Evolutionary conservation across 2,329 filamentous ascomycete species (phyloP), one percentile per base, ranked within the genome.

Genomic region (Neurospora sp.): DNA sequence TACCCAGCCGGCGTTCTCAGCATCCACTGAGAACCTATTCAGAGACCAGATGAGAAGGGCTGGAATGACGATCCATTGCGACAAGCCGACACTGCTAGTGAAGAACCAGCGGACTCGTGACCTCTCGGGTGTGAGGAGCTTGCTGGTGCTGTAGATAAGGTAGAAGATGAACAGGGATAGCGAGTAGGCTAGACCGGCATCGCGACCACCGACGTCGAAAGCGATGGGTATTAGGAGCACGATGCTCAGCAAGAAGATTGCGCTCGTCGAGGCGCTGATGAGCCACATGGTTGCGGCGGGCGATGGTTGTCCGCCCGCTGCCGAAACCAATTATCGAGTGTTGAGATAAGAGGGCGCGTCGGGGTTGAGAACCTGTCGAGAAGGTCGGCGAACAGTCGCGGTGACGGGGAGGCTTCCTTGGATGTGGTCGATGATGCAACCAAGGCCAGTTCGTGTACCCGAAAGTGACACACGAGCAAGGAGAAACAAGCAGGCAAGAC

Each of bases 131-230:
- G 94, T 97, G 15, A 89, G 85, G 71, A 97, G 86, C 77, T 91
- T 92, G 74, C 96, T 84, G 73, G 88, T 83, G 70, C 93, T 97
- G 82, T 96, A 93, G 79, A 92, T 81, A 79, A 97, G 91, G 83
- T 98, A 98, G 85, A 96, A 98, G 76, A 87, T 85, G 75, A 95
- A 94, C 69, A 98, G 88, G 66, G 92, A 89, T 69, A 98, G 87
- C 78, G 93, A 97, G 83, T 96, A 98, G 73, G 93, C 95, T 77
- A 99, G 86, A 71, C 96, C 96, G 78, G 93, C 97, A 76, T 96
- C 94, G 77, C 93, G 90, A 72, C 96, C 96, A 79, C 96, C 96
- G 77, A 98, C 95, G 87, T 99, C 96, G 83, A 98, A 98, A 77
- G 95, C 92, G 79, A 99, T 90, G 72, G 96, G 96, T 79, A 99